These are phyloP conservation scores for Santalum album DNA, from an alignment of 164 flowering plant species.

Conservation along the genomic window DNA sequence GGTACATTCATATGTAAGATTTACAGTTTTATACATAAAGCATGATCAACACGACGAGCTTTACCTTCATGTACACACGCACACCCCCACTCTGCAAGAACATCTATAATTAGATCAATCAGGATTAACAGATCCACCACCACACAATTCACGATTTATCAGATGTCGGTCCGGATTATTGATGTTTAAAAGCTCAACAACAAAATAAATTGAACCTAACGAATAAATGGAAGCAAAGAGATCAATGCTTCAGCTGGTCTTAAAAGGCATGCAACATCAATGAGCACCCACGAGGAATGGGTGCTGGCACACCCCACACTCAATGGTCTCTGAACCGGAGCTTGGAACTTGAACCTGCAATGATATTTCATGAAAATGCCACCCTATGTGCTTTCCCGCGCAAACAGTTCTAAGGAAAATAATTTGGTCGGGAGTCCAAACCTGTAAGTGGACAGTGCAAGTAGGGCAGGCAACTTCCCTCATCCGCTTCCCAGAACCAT, in stretches of 20 bases:
- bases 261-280: slow-evolving; percentile 17
- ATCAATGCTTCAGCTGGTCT: background rate
- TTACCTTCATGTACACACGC: too few species aligned
- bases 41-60: too few species aligned
- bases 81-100: too few species aligned
- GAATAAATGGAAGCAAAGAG: too few species aligned
- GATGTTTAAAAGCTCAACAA: too few species aligned
- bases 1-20: too few species aligned
- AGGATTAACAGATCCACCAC: too few species aligned
- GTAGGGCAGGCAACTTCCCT: slow-evolving; percentile 95
- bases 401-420: background rate
- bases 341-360: slow-evolving; percentile 76
- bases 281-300: slow-evolving; percentile 90
- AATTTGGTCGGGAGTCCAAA: slow-evolving; percentile 9
- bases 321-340: slow-evolving; percentile 93
- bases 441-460: slow-evolving; percentile 98
- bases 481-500: slow-evolving; percentile 72
- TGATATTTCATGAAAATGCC: background rate
- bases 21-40: too few species aligned
- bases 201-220: too few species aligned
- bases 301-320: slow-evolving; percentile 94
- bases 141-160: too few species aligned
- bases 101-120: too few species aligned
- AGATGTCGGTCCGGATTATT: too few species aligned
- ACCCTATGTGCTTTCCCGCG: background rate